phyloP scores from a whole-genome alignment of 2,329 filamentous ascomycete species.

The Biscogniauxia sp. region DNA sequence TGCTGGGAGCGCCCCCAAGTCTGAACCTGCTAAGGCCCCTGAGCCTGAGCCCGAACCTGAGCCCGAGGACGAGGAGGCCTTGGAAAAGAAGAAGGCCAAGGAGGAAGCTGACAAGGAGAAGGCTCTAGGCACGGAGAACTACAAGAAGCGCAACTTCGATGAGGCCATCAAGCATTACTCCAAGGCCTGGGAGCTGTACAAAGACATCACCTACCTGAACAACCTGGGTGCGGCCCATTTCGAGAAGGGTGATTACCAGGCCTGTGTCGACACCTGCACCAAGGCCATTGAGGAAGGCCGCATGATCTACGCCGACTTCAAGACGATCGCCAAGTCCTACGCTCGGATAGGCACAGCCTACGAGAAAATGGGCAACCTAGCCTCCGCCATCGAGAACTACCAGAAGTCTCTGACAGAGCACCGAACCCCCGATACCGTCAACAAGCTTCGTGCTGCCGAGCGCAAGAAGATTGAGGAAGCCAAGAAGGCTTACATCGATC shows the following conservation, averaged over 20 bases:
- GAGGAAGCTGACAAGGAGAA: slow-evolving; percentile 93
- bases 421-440: slow-evolving; percentile 88
- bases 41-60: slow-evolving; percentile 63
- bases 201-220: slow-evolving; percentile 97
- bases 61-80: slow-evolving; percentile 74
- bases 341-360: slow-evolving; percentile 92
- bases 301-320: slow-evolving; percentile 90
- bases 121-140: slow-evolving; percentile 86
- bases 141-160: slow-evolving; percentile 98
- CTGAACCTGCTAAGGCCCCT: slow-evolving; percentile 44
- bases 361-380: slow-evolving; percentile 81
- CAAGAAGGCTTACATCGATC: slow-evolving; percentile 80
- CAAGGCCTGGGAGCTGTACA: slow-evolving; percentile 91
- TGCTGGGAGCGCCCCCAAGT: slow-evolving; percentile 51
- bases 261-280: slow-evolving; percentile 80
- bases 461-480: slow-evolving; percentile 77
- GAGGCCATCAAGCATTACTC: slow-evolving; percentile 90
- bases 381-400: slow-evolving; percentile 82
- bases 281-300: slow-evolving; percentile 89
- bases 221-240: slow-evolving; percentile 93
- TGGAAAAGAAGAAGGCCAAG: slow-evolving; percentile 86
- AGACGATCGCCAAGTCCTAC: slow-evolving; percentile 97
- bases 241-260: slow-evolving; percentile 92
- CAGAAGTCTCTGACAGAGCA: slow-evolving; percentile 94
- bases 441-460: slow-evolving; percentile 88